These are phyloP conservation scores for Auricularia auricula-judae DNA, from an alignment of 768 basidiomycete species.

Conservation along the genomic window DNA sequence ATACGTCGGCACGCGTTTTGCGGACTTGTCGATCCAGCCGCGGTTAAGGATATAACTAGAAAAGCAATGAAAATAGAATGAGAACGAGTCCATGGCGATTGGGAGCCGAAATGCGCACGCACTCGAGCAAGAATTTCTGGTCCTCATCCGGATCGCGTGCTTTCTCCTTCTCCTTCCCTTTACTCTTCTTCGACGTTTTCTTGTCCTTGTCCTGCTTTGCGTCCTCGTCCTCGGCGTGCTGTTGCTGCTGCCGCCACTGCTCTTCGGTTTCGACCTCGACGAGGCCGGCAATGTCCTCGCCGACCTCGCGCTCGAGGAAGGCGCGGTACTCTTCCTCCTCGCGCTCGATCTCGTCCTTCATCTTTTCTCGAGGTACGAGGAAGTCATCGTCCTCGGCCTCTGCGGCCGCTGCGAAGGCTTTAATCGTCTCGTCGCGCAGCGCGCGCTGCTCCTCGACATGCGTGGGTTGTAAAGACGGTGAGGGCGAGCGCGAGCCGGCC, in stretches of 20 bases:
- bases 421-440: conserved; percentile 72
- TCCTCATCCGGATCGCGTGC: conserved; percentile 40
- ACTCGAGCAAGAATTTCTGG: conserved; percentile 89
- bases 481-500: conserved; percentile 45
- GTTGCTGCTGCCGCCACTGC: conserved; percentile 13
- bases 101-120: conserved; percentile 18
- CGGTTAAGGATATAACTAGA: conserved; percentile 90
- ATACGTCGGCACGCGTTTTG: conserved; percentile 73
- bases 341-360: conserved; percentile 58
- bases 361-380: conserved; percentile 64
- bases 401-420: conserved; percentile 57
- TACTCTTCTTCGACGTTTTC: conserved; percentile 8
- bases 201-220: neutral
- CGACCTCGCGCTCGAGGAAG: conserved; percentile 75
- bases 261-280: conserved; percentile 43
- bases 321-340: conserved; percentile 82
- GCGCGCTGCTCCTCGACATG: conserved; percentile 68
- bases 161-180: conserved; percentile 31
- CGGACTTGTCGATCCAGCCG: conserved; percentile 85
- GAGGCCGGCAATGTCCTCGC: conserved; percentile 57
- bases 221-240: neutral
- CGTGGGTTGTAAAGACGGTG: conserved; percentile 43
- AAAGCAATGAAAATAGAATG: neutral
- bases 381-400: conserved; percentile 43
- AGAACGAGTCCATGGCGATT: conserved; percentile 1